phyloP scores from a whole-genome alignment of 805 yeast species.

The Jamesozyma rosinii region DNA sequence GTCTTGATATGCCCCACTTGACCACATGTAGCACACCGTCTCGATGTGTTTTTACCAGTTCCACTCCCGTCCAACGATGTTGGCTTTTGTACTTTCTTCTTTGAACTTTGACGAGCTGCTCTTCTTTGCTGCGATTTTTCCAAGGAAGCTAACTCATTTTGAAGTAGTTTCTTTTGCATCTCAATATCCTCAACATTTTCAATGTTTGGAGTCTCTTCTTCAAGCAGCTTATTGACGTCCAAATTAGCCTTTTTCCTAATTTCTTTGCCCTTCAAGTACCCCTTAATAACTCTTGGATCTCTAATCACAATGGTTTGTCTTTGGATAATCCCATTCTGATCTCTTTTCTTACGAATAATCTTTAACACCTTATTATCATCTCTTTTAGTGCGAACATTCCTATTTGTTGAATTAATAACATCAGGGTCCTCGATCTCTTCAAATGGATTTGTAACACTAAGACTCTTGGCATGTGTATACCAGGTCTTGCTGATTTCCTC shows the following conservation, averaged over 20 bases:
- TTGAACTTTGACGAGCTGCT: slow-evolving; percentile 44
- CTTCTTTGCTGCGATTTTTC: slow-evolving; percentile 67
- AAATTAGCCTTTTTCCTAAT: slow-evolving; percentile 53
- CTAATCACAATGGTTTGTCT: slow-evolving; percentile 67
- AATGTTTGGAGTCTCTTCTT: slow-evolving; percentile 21
- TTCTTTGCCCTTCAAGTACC: slow-evolving; percentile 67
- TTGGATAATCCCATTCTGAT: slow-evolving; percentile 77
- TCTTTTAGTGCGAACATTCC: slow-evolving; percentile 20
- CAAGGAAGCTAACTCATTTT: slow-evolving; percentile 74
- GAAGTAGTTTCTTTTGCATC: slow-evolving; percentile 64
- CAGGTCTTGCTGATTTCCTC: slow-evolving; percentile 83
- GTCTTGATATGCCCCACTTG: slow-evolving; percentile 92
- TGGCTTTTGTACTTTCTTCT: slow-evolving; percentile 27
- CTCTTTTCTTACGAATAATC: slow-evolving; percentile 72
- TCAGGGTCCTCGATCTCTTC: slow-evolving; percentile 32
- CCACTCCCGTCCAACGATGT: slow-evolving; percentile 16
- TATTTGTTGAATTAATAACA: slow-evolving; percentile 29
- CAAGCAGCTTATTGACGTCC: slow-evolving; percentile 40
- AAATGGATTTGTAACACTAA: slow-evolving; percentile 36
- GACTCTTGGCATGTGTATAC: slow-evolving; percentile 67
- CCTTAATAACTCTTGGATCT: slow-evolving; percentile 80
- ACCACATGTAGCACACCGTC: slow-evolving; percentile 93
- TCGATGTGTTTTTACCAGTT: slow-evolving; percentile 36
- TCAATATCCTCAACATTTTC: slow-evolving; percentile 77
- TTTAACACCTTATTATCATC: slow-evolving; percentile 38